These are phyloP conservation scores for Picea abies DNA, from an alignment of 83 land plant species.

Conservation along the genomic window DNA sequence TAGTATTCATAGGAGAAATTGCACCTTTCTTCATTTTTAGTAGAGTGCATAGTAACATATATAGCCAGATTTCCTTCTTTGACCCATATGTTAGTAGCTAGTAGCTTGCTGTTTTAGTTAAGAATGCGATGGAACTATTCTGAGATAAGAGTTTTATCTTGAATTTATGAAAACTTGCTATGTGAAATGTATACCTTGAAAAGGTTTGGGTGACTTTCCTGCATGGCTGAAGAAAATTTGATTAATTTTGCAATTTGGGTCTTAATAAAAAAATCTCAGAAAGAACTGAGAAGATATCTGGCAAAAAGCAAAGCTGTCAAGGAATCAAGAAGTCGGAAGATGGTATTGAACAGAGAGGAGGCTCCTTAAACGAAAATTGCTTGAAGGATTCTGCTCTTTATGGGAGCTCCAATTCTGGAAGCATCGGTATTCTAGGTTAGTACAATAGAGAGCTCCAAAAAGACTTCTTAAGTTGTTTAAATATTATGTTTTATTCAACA, in stretches of 20 bases:
- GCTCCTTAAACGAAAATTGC: not conserved
- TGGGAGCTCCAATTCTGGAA: constrained; percentile 10
- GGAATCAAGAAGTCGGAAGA: not conserved
- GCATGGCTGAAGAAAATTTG: not conserved
- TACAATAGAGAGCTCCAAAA: not conserved
- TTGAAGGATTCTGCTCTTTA: constrained; percentile 8
- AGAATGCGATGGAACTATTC: too few species aligned
- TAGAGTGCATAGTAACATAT: too few species aligned
- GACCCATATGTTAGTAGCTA: too few species aligned
- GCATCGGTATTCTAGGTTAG: constrained; percentile 6
- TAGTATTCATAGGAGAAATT: too few species aligned
- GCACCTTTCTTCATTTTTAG: too few species aligned
- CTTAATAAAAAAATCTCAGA: not conserved
- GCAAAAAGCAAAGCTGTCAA: constrained; percentile 14
- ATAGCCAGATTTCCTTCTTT: too few species aligned
- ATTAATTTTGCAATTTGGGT: not conserved
- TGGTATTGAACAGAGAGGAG: not conserved
- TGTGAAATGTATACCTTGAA: not conserved
- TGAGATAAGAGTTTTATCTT: not conserved
- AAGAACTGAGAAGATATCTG: constrained; percentile 9
- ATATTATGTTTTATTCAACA: not conserved
- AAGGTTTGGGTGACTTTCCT: not conserved
- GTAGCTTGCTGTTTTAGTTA: too few species aligned
- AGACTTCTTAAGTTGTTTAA: not conserved
- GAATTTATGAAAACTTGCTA: not conserved